These are phyloP conservation scores for Evansstolkia leycettana DNA, from an alignment of 495 filamentous ascomycete genomes.

Conservation along the genomic window DNA sequence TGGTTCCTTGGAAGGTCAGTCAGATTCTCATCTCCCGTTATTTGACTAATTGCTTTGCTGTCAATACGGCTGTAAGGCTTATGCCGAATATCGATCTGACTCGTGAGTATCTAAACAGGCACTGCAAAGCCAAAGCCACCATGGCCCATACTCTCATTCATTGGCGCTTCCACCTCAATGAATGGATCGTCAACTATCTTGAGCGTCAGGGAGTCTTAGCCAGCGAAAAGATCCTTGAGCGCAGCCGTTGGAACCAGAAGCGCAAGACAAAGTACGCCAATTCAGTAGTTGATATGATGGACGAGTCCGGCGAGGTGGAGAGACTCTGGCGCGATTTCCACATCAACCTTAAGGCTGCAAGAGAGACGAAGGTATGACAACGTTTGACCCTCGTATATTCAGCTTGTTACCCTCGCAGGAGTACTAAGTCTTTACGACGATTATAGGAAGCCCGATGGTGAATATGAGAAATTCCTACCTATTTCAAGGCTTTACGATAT, in stretches of 20 bases:
- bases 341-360: conserved; percentile 40
- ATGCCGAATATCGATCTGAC: too few relatives aligned
- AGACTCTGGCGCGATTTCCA: conserved; percentile 49
- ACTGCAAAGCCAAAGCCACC: conserved; percentile 55
- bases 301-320: conserved; percentile 38
- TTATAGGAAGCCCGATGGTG: neutral
- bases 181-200: conserved; percentile 55
- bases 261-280: conserved; percentile 42
- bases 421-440: too few relatives aligned
- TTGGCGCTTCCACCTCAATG: conserved; percentile 64
- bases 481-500: neutral
- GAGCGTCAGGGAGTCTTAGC: conserved; percentile 37
- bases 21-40: neutral
- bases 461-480: neutral
- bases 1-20: conserved; percentile 36
- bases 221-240: conserved; percentile 39
- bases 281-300: conserved; percentile 45
- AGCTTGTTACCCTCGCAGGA: too few relatives aligned
- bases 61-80: too few relatives aligned
- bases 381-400: conserved; percentile 1
- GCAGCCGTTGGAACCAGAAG: conserved; percentile 40
- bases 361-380: conserved; percentile 33
- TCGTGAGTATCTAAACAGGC: conserved; percentile 15
- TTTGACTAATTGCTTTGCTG: neutral
- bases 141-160: conserved; percentile 60